Conservation (phyloP, 208 protist genomes). For the Novymonas esmeraldas region DNA sequence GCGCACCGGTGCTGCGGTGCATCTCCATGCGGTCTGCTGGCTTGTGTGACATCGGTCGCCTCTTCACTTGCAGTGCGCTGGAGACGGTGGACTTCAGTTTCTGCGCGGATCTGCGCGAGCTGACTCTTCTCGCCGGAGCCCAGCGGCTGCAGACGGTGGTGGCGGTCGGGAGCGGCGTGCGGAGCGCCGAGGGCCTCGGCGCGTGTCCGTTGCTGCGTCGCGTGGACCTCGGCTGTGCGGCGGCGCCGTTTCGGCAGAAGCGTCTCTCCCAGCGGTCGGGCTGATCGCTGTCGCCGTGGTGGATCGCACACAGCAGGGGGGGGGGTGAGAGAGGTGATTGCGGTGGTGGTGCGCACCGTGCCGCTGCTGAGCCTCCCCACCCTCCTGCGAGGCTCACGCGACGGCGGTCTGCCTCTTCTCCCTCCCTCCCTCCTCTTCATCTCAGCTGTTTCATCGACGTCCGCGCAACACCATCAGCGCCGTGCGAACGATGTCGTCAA, state of each 20-base stretch:
- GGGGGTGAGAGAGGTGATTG: not conserved
- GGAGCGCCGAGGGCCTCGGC: not conserved
- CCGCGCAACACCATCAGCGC: no score
- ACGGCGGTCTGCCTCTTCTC: not conserved
- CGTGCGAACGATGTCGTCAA: no score
- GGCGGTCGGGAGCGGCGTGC: not conserved
- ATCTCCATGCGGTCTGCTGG: not conserved
- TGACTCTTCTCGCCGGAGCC: not conserved
- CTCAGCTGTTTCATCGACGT: not conserved
- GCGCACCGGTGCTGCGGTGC: slow-evolving; percentile 6
- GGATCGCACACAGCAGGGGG: not conserved
- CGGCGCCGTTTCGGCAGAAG: no score
- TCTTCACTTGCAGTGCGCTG: slow-evolving; percentile 5
- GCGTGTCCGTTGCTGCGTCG: not conserved
- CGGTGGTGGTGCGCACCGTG: not conserved
- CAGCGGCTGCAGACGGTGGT: not conserved
- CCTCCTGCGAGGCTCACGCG: not conserved
- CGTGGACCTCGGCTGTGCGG: not conserved
- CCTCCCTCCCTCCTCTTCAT: not conserved
- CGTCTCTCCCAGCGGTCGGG: not conserved
- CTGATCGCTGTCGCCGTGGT: not conserved
- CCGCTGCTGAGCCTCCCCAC: not conserved
- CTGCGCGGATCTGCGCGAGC: not conserved
- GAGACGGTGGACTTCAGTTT: slow-evolving; percentile 9
- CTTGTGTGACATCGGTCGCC: not conserved